Evolutionary conservation across 495 filamentous ascomycete genomes (phyloP).

Genomic region (Penicillium goetzii): DNA sequence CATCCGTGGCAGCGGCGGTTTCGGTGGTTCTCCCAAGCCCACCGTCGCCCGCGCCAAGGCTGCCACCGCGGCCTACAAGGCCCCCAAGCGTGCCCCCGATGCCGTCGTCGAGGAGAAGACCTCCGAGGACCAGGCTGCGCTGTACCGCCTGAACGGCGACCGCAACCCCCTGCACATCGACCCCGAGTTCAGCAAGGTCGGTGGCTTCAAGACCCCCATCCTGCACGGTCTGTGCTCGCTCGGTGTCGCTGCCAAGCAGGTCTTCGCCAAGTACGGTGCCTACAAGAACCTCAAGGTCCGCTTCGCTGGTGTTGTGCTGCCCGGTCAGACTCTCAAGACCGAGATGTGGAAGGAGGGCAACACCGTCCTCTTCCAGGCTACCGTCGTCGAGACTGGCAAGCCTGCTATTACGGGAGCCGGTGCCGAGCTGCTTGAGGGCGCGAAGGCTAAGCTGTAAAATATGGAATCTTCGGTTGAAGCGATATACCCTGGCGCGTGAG

Average conservation of each 20-base stretch:
- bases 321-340: constrained; percentile 90
- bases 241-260: constrained; percentile 86
- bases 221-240: constrained; percentile 96
- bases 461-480: constrained; percentile 28
- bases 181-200: constrained; percentile 90
- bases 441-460: constrained; percentile 65
- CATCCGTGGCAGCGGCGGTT: constrained; percentile 89
- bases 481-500: constrained; percentile 29
- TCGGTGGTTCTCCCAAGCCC: constrained; percentile 83
- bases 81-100: constrained; percentile 78
- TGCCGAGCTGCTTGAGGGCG: constrained; percentile 72
- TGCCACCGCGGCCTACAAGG: constrained; percentile 75
- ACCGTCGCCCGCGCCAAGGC: constrained; percentile 68
- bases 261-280: constrained; percentile 79
- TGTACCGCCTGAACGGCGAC: constrained; percentile 95
- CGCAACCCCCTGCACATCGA: constrained; percentile 95
- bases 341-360: constrained; percentile 99
- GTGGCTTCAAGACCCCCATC: constrained; percentile 94
- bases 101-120: constrained; percentile 86
- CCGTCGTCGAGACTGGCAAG: constrained; percentile 96
- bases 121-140: constrained; percentile 87
- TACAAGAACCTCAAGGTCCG: constrained; percentile 96
- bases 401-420: constrained; percentile 85
- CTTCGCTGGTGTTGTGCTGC: constrained; percentile 90
- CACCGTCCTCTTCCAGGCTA: constrained; percentile 88